Conservation (phyloP, 345 rosid genomes). For the Citrus mangshanensis region DNA sequence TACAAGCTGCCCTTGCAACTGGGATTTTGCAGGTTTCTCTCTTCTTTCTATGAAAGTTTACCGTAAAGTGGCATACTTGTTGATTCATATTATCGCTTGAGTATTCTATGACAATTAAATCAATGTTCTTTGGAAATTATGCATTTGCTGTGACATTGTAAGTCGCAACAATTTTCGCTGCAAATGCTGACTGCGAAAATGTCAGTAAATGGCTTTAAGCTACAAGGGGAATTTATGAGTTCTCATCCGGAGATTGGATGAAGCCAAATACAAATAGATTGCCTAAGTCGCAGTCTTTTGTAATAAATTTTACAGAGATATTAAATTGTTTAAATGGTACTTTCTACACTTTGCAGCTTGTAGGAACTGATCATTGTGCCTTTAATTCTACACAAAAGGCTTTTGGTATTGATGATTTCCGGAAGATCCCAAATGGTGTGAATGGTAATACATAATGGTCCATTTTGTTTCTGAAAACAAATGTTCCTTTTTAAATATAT, state of each 20-base stretch:
- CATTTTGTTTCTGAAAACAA: conserved; percentile 13
- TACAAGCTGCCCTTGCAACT: conserved; percentile 90
- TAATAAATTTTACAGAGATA: not conserved
- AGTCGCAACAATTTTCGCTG: not conserved
- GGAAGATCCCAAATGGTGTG: conserved; percentile 90
- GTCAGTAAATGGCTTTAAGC: not conserved
- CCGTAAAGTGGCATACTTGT: not conserved
- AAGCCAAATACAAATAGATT: too few species aligned
- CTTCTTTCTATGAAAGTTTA: conserved; percentile 1
- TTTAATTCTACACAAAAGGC: conserved; percentile 88
- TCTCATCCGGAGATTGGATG: not conserved
- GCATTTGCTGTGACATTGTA: not conserved
- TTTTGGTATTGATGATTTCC: conserved; percentile 82
- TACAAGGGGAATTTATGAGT: not conserved
- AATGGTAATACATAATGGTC: conserved; percentile 57
- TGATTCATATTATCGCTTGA: not conserved
- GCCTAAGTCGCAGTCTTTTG: not conserved
- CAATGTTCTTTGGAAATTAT: not conserved
- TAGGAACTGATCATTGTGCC: conserved; percentile 94
- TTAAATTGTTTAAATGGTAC: conserved; percentile 6
- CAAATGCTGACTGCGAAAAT: not conserved
- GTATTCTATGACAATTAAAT: conserved; percentile 3
- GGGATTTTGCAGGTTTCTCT: conserved; percentile 81
- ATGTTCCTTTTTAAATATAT: not conserved
- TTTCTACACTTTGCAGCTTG: conserved; percentile 58